Evolutionary conservation across 1,284 basidiomycete genomes (phyloP).

Genomic region (Rhodotorula glutinis): DNA sequence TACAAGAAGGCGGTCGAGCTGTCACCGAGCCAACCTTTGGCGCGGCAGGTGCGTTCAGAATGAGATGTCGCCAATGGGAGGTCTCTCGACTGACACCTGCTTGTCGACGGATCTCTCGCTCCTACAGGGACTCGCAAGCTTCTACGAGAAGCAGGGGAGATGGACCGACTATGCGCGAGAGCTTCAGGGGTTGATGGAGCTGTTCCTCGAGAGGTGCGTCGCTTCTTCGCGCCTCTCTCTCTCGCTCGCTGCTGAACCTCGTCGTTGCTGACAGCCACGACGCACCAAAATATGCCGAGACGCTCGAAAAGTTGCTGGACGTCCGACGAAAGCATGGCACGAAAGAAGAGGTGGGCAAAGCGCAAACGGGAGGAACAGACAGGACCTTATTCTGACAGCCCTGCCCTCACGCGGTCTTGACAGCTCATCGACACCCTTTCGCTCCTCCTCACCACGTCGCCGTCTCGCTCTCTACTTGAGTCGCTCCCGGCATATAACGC

Average conservation of each 20-base stretch:
- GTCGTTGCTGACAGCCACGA: slow-evolving; percentile 60
- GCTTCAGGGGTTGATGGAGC: slow-evolving; percentile 44
- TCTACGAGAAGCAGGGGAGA: slow-evolving; percentile 47
- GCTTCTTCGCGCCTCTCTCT: neutral
- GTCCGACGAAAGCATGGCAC: slow-evolving; percentile 62
- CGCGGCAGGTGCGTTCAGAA: slow-evolving; percentile 45
- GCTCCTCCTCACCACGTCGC: slow-evolving; percentile 71
- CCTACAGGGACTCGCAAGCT: slow-evolving; percentile 47
- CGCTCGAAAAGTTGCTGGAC: slow-evolving; percentile 71
- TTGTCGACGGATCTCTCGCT: neutral
- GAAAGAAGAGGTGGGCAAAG: slow-evolving; percentile 56
- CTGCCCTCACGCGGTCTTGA: neutral
- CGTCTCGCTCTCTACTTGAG: slow-evolving; percentile 63
- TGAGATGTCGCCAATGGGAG: neutral
- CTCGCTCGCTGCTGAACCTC: neutral
- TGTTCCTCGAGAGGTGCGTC: slow-evolving; percentile 41
- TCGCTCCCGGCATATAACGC: slow-evolving; percentile 69
- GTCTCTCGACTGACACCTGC: too few relatives aligned
- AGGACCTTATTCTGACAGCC: neutral
- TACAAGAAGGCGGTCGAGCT: slow-evolving; percentile 48
- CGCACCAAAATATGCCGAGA: slow-evolving; percentile 71
- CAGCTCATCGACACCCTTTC: slow-evolving; percentile 68
- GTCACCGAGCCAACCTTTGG: slow-evolving; percentile 46
- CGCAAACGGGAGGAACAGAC: neutral
- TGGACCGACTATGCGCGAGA: slow-evolving; percentile 46